Percentiles rank a stretch among this genome's conserved stretches.
phyloP scores from a whole-genome alignment of 2,329 filamentous ascomycete species.

The Fusarium goolgardi region DNA sequence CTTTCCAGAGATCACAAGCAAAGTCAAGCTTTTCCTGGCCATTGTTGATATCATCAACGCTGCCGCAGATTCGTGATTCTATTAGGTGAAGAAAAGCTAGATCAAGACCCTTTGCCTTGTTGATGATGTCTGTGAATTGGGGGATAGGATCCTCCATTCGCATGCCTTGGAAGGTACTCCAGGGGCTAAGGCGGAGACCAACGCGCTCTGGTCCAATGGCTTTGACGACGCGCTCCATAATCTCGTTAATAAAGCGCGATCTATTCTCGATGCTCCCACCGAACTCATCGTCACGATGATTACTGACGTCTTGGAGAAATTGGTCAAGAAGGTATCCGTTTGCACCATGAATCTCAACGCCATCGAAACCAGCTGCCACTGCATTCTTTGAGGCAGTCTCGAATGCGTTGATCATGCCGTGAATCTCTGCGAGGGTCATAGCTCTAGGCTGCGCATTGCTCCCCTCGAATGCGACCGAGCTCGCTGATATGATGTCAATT shows the following conservation, averaged over 20 bases:
- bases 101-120: constrained; percentile 61
- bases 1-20: constrained; percentile 50
- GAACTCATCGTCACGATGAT: constrained; percentile 63
- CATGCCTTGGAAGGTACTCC: constrained; percentile 72
- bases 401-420: constrained; percentile 68
- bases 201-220: constrained; percentile 63
- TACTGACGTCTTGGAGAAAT: constrained; percentile 65
- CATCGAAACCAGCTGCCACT: constrained; percentile 74
- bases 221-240: constrained; percentile 54
- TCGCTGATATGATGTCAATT: constrained; percentile 44
- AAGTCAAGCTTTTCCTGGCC: constrained; percentile 50
- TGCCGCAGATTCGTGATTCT: constrained; percentile 65
- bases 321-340: constrained; percentile 73
- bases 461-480: constrained; percentile 55
- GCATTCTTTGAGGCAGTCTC: constrained; percentile 65
- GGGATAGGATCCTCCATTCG: constrained; percentile 70
- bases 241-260: constrained; percentile 63
- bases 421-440: constrained; percentile 74
- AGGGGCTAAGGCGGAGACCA: constrained; percentile 70
- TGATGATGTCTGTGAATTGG: constrained; percentile 70
- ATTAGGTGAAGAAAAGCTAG: constrained; percentile 72
- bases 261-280: constrained; percentile 65
- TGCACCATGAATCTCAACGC: constrained; percentile 70
- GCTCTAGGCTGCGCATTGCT: constrained; percentile 66
- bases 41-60: constrained; percentile 52